Conservation (phyloP, 345 rosid genomes). For the Eucalyptus paniculata region DNA sequence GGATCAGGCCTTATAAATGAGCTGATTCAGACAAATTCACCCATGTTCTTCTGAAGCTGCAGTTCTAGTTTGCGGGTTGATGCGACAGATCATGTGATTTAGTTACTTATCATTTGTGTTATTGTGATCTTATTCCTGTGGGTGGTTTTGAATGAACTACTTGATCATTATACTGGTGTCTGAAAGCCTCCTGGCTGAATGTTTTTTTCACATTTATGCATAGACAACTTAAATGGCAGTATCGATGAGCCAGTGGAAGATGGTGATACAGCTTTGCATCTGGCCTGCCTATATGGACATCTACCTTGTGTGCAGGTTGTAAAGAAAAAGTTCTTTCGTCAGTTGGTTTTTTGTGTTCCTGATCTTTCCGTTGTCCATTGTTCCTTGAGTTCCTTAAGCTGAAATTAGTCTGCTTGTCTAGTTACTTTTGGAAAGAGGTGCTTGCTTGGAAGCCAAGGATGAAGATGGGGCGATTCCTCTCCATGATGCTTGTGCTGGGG, state of each 20-base stretch:
- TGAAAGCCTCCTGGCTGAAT: neutral
- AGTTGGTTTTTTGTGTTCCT: neutral
- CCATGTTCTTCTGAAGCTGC: neutral
- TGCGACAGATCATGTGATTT: neutral
- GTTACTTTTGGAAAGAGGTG: conserved; percentile 88
- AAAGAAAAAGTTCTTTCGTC: neutral
- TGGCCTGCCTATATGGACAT: conserved; percentile 78
- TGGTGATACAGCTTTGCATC: conserved; percentile 90
- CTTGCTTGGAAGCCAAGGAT: conserved; percentile 70
- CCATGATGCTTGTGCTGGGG: conserved; percentile 94
- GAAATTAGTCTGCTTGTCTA: conserved; percentile 1
- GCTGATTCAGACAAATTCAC: neutral
- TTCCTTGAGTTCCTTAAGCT: neutral
- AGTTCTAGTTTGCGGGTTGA: neutral
- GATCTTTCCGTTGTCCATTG: neutral
- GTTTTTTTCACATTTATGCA: neutral
- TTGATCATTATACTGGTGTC: neutral
- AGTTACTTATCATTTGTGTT: neutral
- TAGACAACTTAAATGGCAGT: conserved; percentile 66
- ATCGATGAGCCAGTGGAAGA: conserved; percentile 82
- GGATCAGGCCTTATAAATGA: neutral
- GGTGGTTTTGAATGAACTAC: neutral
- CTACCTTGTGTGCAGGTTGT: conserved; percentile 74
- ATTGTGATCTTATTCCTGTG: neutral
- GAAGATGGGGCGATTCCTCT: conserved; percentile 93